Evolutionary conservation across 306 rosid genomes (phyloP), one percentile per base, ranked within the genome.

Genomic region (Arachis stenosperma): DNA sequence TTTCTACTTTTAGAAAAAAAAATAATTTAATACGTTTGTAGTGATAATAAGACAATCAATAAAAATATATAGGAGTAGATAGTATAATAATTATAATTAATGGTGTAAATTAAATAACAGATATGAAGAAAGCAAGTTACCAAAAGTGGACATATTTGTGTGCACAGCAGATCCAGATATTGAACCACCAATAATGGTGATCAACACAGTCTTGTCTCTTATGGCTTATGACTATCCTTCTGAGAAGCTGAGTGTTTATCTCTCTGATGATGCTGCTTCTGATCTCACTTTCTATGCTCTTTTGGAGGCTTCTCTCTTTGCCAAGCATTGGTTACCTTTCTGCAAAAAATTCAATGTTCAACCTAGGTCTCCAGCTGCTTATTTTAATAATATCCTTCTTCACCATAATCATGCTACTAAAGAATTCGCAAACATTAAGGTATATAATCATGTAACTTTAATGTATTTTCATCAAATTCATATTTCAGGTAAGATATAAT

Each of bases 161-260:
- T 88, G 90, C 81, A 88, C 96, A 2, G 92, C 93, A 8, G 96
- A 90, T 37, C 82, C 89, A 7, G 75, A 14, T n/a, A 62, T 79
- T 22, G 96, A 88, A 79, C 93, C 96, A 8, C 81, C 91, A 0
- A 6, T 78, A 53, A 88, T 90, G 87, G 93, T 81, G 62, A 79
- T 86, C 6, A 88, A 85, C 78, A 90, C 93, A 2, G 84, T 88
- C 8, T 6, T 90, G 48, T 90, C 93, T 22, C 79, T 83, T 0
- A 88, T 88, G 96, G 84, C 91, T 1, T 90, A 84, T 7, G 90
- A 90, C 5, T 90, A 90, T 50, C 93, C 93, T 40, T 4, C 83
- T 0, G 73, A 90, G 76, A 90, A 88, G 86, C 80, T 90, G 0
- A 73, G 75, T 11, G 88, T 90, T 7, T 90, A 90, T 76, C 84